Conservation (phyloP, 1,284 basidiomycete genomes). For the Cryptococcus sp. region DNA sequence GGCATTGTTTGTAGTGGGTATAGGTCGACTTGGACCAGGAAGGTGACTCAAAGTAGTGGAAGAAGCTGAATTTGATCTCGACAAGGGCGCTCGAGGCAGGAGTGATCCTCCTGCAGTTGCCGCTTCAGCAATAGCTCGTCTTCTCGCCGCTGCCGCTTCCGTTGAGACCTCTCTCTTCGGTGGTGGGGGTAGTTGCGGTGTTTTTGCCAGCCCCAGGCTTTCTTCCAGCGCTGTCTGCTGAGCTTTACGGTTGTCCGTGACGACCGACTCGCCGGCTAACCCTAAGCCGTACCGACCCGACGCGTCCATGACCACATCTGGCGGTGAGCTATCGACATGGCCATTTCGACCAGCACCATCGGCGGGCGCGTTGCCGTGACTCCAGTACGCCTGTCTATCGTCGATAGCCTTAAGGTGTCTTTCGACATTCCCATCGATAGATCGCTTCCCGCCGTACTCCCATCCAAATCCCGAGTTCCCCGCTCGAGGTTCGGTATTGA, state of each 20-base stretch:
- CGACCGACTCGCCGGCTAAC: slow-evolving; percentile 22
- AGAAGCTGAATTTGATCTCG: slow-evolving; percentile 17
- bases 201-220: slow-evolving; percentile 15
- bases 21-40: background rate
- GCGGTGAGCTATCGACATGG: slow-evolving; percentile 21
- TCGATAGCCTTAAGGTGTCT: slow-evolving; percentile 24
- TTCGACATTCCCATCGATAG: slow-evolving; percentile 25
- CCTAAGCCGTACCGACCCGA: slow-evolving; percentile 33
- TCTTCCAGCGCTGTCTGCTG: slow-evolving; percentile 17
- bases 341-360: slow-evolving; percentile 2
- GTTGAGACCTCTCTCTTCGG: slow-evolving; percentile 1
- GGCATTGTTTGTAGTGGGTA: background rate
- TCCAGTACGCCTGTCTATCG: slow-evolving; percentile 27
- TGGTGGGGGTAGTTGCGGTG: background rate
- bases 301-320: slow-evolving; percentile 34
- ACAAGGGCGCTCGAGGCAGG: slow-evolving; percentile 10
- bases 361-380: too few relatives aligned
- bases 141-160: slow-evolving; percentile 22
- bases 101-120: background rate
- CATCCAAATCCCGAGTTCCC: slow-evolving; percentile 39
- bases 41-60: slow-evolving; percentile 1
- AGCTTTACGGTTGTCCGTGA: slow-evolving; percentile 30
- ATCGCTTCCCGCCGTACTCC: slow-evolving; percentile 41
- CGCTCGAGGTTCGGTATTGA: slow-evolving; percentile 43
- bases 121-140: slow-evolving; percentile 20